phyloP scores from a whole-genome alignment of 2,329 filamentous ascomycete genomes.

The Cladosporium austrohemisphaericum region DNA sequence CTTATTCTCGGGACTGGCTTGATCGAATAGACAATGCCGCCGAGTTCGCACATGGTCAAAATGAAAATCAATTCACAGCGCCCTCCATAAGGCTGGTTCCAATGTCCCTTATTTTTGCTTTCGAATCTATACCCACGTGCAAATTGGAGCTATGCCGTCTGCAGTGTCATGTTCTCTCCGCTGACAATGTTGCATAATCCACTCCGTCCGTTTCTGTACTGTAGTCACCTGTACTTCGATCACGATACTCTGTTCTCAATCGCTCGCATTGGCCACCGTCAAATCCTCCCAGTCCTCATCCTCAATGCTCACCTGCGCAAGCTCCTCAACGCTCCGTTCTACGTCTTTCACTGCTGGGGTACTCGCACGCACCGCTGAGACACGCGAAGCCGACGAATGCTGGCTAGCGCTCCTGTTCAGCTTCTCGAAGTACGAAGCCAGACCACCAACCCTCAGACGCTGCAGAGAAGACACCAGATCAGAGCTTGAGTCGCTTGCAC shows the following conservation, averaged over 20 bases:
- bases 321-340: no score
- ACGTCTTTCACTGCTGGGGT: no score
- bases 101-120: not conserved
- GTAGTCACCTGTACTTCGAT: no score
- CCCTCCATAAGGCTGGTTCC: constrained; percentile 13
- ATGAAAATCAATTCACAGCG: constrained; percentile 15
- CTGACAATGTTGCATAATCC: no score
- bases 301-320: not conserved
- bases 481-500: not conserved
- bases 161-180: no score
- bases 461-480: constrained; percentile 6
- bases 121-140: constrained; percentile 1
- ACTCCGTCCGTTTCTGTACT: no score
- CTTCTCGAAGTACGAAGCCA: constrained; percentile 4
- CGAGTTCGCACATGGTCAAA: constrained; percentile 14
- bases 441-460: not conserved
- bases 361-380: no score
- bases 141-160: not conserved
- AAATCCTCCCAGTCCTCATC: not conserved
- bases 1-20: constrained; percentile 10
- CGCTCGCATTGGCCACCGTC: not conserved
- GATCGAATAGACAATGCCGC: constrained; percentile 14
- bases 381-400: not conserved
- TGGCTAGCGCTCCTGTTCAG: not conserved
- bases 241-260: no score